These are phyloP conservation scores for Phytopythium chamaehyphon DNA, from an alignment of 352 stramenopile species.

Conservation along the genomic window DNA sequence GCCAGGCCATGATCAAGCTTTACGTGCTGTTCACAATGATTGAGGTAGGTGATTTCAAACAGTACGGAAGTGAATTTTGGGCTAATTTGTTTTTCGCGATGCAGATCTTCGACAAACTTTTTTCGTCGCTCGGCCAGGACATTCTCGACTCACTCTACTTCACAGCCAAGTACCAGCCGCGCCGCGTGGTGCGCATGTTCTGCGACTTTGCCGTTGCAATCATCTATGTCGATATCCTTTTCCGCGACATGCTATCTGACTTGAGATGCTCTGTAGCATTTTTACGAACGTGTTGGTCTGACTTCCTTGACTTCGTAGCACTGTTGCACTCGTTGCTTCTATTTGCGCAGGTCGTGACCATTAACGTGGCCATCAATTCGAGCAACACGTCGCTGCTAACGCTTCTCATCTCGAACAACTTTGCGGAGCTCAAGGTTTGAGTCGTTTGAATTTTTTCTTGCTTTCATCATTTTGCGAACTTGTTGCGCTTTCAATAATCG, in stretches of 20 bases:
- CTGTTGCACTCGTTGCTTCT: slow-evolving; percentile 93
- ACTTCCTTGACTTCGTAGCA: slow-evolving; percentile 27
- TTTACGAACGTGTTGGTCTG: slow-evolving; percentile 3
- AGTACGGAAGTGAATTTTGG: no score
- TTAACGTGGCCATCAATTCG: slow-evolving; percentile 97
- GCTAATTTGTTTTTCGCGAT: not conserved
- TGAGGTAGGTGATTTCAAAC: slow-evolving; percentile 55
- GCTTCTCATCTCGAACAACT: slow-evolving; percentile 97
- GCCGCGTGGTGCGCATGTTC: slow-evolving; percentile 62
- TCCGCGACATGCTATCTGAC: not conserved
- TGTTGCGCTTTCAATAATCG: not conserved
- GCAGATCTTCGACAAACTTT: slow-evolving; percentile 95
- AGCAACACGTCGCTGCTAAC: slow-evolving; percentile 93
- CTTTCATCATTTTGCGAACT: not conserved
- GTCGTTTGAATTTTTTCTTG: not conserved
- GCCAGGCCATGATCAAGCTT: slow-evolving; percentile 98
- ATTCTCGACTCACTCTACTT: slow-evolving; percentile 95
- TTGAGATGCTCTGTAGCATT: slow-evolving; percentile 4
- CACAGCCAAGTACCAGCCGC: slow-evolving; percentile 75
- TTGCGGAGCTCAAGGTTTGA: slow-evolving; percentile 95
- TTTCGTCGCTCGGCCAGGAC: slow-evolving; percentile 96
- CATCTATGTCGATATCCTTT: slow-evolving; percentile 70
- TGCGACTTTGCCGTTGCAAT: slow-evolving; percentile 75
- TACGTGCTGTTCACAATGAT: slow-evolving; percentile 99
- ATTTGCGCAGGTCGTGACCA: slow-evolving; percentile 96